Conservation (phyloP, 768 basidiomycete genomes). For the Boletus sensibilis region DNA sequence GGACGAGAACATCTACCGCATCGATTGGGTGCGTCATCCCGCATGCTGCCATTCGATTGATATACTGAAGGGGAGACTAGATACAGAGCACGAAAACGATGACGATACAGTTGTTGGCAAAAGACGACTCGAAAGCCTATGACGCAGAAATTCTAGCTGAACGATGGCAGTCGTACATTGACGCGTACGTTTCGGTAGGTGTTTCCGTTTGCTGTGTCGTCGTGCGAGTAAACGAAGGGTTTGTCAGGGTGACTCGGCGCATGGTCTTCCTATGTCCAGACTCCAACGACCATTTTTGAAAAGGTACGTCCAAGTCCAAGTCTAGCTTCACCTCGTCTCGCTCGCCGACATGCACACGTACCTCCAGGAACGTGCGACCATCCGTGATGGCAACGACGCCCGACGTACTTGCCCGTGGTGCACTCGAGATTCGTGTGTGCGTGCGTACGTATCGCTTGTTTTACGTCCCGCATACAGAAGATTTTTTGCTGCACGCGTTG, state of each 20-base stretch:
- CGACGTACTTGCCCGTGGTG: constrained; percentile 51
- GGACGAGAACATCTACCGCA: constrained; percentile 76
- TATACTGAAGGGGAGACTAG: constrained; percentile 36
- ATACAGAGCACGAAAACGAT: constrained; percentile 62
- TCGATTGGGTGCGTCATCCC: constrained; percentile 66
- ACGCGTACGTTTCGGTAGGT: constrained; percentile 68
- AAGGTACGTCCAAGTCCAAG: constrained; percentile 42
- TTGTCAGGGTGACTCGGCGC: constrained; percentile 55
- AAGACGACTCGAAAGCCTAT: constrained; percentile 73
- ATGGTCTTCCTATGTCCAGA: constrained; percentile 48
- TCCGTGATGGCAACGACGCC: constrained; percentile 32
- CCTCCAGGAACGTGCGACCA: constrained; percentile 22
- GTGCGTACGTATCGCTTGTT: constrained; percentile 27
- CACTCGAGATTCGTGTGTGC: constrained; percentile 83
- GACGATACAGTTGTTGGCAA: constrained; percentile 74
- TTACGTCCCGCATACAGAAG: constrained; percentile 28
- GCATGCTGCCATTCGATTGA: not conserved
- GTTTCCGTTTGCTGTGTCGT: not conserved
- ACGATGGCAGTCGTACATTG: constrained; percentile 78
- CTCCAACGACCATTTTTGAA: constrained; percentile 62
- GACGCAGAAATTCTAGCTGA: constrained; percentile 75
- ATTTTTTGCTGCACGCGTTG: constrained; percentile 18
- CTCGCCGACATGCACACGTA: not conserved
- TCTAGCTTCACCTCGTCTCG: not conserved
- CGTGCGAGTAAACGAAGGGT: not conserved